Conservation (phyloP, 495 filamentous ascomycete species). For the Thozetella sp. region DNA sequence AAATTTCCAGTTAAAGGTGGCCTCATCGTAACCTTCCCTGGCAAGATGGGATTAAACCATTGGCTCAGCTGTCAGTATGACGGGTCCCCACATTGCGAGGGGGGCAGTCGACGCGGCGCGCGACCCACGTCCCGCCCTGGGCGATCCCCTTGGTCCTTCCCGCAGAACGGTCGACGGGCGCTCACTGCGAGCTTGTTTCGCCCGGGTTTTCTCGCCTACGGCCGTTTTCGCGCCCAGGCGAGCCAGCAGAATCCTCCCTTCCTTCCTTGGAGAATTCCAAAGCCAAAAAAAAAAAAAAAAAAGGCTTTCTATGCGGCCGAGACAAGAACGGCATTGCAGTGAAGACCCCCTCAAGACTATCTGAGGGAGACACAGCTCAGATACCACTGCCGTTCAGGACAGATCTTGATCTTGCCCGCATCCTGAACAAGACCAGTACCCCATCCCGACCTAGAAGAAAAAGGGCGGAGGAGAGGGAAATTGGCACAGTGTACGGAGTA, state of each 20-base stretch:
- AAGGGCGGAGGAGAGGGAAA: too few species aligned
- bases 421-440: too few species aligned
- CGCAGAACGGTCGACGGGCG: neutral
- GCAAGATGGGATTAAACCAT: neutral
- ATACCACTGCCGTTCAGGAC: too few species aligned
- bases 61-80: neutral
- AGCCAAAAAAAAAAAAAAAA: too few species aligned
- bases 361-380: too few species aligned
- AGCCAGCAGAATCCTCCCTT: neutral
- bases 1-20: slow-evolving; percentile 3
- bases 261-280: neutral
- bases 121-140: neutral
- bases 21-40: slow-evolving; percentile 3
- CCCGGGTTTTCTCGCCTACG: neutral
- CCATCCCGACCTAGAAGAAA: too few species aligned
- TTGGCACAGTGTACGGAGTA: too few species aligned
- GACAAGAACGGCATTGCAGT: too few species aligned
- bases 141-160: neutral
- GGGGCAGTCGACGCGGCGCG: neutral
- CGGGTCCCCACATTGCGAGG: neutral
- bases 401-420: too few species aligned
- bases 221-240: neutral
- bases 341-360: too few species aligned
- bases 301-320: too few species aligned
- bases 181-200: neutral